Percentiles rank a stretch among this genome's conserved stretches.
Conservation (phyloP, 371 early-diverging fungal genomes). For the Mortierella polycephala region DNA sequence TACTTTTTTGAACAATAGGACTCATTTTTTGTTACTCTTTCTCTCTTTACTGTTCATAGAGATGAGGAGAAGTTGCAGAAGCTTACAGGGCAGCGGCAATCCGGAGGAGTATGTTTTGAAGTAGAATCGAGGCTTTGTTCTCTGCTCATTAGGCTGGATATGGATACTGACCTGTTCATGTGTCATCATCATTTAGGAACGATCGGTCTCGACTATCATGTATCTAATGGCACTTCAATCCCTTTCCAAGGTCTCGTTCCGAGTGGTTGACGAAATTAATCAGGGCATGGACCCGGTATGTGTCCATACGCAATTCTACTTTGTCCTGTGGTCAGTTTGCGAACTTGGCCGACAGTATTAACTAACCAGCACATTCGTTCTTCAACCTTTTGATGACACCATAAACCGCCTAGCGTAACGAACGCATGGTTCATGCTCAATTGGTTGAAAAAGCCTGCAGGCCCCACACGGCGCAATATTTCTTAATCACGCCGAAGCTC, state of each 20-base stretch:
- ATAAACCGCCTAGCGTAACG: slow-evolving; percentile 73
- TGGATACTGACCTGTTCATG: too few species aligned
- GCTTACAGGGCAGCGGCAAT: slow-evolving; percentile 94
- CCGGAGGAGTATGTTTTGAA: slow-evolving; percentile 85
- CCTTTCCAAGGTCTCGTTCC: slow-evolving; percentile 92
- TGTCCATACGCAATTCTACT: background rate
- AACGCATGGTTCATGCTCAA: slow-evolving; percentile 95
- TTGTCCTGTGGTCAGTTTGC: background rate
- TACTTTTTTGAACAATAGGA: background rate
- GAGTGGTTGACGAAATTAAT: slow-evolving; percentile 99
- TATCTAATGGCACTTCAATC: slow-evolving; percentile 97
- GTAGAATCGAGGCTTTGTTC: background rate
- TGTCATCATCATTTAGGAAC: slow-evolving; percentile 62
- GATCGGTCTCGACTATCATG: slow-evolving; percentile 96
- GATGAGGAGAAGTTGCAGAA: slow-evolving; percentile 88
- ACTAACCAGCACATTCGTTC: too few species aligned
- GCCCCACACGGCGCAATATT: slow-evolving; percentile 85
- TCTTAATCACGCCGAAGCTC: slow-evolving; percentile 99
- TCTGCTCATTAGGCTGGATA: background rate
- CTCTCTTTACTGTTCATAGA: slow-evolving; percentile 51
- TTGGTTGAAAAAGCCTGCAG: slow-evolving; percentile 82
- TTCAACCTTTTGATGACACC: background rate
- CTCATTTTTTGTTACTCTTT: background rate
- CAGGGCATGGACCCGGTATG: slow-evolving; percentile 98
- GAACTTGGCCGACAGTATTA: too few species aligned